Base-by-base conservation (phyloP, 1,284 basidiomycete species). In the Tilletia indica region DNA sequence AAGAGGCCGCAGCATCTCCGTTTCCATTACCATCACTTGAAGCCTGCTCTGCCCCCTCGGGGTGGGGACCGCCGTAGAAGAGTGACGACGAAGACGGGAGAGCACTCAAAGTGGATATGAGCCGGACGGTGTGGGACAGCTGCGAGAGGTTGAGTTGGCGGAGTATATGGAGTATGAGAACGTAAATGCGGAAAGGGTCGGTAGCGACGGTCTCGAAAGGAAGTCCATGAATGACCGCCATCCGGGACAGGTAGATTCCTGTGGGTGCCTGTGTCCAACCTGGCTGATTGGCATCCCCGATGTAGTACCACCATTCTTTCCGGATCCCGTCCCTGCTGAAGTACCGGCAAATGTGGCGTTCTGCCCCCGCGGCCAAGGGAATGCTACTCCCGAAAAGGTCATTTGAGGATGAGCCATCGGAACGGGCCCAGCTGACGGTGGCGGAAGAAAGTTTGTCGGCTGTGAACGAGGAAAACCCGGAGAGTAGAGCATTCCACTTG, bases 111-210 rank as follows among this genome's bases (percentile, higher is more conserved):
- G 61, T 64, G 3, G 61, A 64, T 5, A 64, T 64, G 36, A 64
- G 61, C 36, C 61, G 34, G 4, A 39, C 61, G 31, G 61, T 64
- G 61, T 64, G 61, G 4, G 61, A 64, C 16, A 64, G 61, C 3
- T 34, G 36, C 6, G 61, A 64, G 4, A 64, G 36, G 16, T 19
- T 16, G 34, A 64, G 61, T 2, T 64, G 61, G 34, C 61, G 61
- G 19, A 64, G 61, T 16, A 64, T 34, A 38, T 64, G 61, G 16
- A 64, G 61, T 9, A 64, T 39, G 12, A 64, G 36, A 39, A 64
- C 38, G 61, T 64, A 64, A 6, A 64, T 42, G 16, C 61, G 61
- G 61, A 42, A 64, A 11, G 61, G 61, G 61, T 64, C 61, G 14
- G 61, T 39, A 1, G 61, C 61, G 21, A 64, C 61, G 36, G 39